Percentiles rank a stretch among this genome's conserved stretches.
These are phyloP conservation scores for Hericium alpestre DNA, from an alignment of 768 basidiomycete genomes.

Conservation along the genomic window DNA sequence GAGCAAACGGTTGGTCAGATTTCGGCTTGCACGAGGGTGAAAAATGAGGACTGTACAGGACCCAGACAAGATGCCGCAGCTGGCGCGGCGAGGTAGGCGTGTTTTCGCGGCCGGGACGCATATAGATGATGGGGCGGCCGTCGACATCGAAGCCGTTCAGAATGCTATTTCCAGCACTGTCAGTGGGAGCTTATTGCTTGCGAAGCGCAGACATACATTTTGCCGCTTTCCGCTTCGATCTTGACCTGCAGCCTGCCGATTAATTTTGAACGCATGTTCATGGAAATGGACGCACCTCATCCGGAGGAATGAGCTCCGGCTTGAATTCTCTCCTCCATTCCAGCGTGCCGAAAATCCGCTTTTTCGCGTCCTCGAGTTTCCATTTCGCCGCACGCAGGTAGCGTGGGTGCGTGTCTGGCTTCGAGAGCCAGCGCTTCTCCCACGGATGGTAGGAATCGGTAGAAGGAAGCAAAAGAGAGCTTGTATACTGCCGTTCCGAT, in stretches of 20 bases:
- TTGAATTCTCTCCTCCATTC: constrained; percentile 82
- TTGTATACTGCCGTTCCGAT: constrained; percentile 31
- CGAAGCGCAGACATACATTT: constrained; percentile 49
- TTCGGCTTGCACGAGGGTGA: background rate
- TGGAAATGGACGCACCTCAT: constrained; percentile 36
- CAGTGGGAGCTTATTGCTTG: background rate
- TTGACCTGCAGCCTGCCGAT: constrained; percentile 30
- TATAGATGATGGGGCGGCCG: constrained; percentile 79
- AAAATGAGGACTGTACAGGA: constrained; percentile 33
- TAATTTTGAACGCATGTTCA: background rate
- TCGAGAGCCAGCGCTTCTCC: constrained; percentile 70
- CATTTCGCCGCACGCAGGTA: constrained; percentile 85
- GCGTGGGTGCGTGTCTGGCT: constrained; percentile 55
- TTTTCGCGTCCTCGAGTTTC: constrained; percentile 67
- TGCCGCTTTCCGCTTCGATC: constrained; percentile 75
- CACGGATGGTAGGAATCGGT: constrained; percentile 65
- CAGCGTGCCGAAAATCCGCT: constrained; percentile 64
- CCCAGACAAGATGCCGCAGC: constrained; percentile 78
- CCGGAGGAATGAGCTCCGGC: constrained; percentile 75
- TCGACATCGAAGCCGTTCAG: constrained; percentile 80
- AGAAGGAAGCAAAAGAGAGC: constrained; percentile 49
- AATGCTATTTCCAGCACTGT: constrained; percentile 33
- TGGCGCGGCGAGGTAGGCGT: constrained; percentile 70
- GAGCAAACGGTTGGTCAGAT: background rate
- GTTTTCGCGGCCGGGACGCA: constrained; percentile 83